Evolutionary conservation across 2,329 filamentous ascomycete genomes (phyloP), one percentile per base, ranked within the genome.

Genomic region (Colletotrichum echinochloae): DNA sequence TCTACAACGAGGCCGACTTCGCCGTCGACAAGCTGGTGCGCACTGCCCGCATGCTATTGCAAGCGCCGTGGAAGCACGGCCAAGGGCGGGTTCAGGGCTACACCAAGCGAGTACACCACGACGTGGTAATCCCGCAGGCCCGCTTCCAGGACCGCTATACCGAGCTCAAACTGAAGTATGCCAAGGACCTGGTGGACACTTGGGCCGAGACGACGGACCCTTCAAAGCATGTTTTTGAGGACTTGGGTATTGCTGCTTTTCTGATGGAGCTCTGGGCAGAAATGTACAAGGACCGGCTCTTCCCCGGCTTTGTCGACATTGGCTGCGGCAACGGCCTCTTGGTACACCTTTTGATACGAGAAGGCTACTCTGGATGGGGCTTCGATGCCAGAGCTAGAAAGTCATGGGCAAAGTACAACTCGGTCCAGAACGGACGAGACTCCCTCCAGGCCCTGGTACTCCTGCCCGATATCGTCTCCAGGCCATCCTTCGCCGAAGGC

Each of bases 271-370:
- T 98, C 2, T 99, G 96, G 96, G 82, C 84, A 16, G 89, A 92
- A 68, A 95, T 97, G 90, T 98, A 98, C 78, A 77, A 75, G 46
- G 78, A 77, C 51, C 68, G 57, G 0, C 71, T 74, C 0, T 98
- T 97, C 75, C 93, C 94, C 0, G 95, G 95, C 0, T 99, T 98
- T 76, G 93, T 98, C 26, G 96, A 99, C 77, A 94, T 99, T 55
- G 96, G 95, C 6, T 98, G 96, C 78, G 96, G 96, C 2, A 99
- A 98, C 77, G 96, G 96, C 1, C 84, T 99, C 4, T 87, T 99
- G 1, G 93, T 97, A 9, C 89, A 97, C 77, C 88, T 99, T 46
- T 87, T 99, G 5, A 86, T 90, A 18, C 83, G 87, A 70, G 95
- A 98, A 81, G 94, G 94, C 14, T 98, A 94, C 79, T 75, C 78